Evolutionary conservation across 331 rosid species (phyloP), one percentile per base, ranked within the genome.

Genomic region (Acacia concinna): DNA sequence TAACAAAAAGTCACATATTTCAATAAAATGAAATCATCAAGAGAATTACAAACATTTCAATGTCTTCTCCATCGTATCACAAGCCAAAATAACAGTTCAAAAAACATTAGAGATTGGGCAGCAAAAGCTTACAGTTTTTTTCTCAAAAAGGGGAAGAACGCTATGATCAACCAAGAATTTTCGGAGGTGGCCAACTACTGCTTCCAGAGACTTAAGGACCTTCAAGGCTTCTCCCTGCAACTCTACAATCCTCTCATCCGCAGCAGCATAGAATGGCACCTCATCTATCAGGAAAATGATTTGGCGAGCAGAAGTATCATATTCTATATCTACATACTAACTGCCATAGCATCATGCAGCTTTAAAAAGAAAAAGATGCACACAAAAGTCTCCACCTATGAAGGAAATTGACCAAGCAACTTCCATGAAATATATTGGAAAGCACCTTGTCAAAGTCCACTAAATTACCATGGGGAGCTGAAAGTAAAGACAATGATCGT

Each of bases 121-220:
- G 52, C 68, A 17, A 60, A 49, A 65, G 59, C 98, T 92, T 89
- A 96, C 99, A 79, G 65, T 83, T 86, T 90, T 84, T 86, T 90
- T 96, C 86, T 93, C 98, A 89, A 91, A 96, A 28, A 91, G 88
- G 65, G 98, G 98, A 90, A 96, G 89, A 88, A 96, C 93, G 38
- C 92, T 90, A 68, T 83, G 99, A 82, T 96, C 99, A 60, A 96
- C 99, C 85, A 96, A 84, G 86, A 96, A 96, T 87, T 90, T 96
- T 86, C 99, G 86, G 66, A 96, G 83, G 84, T 91, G 99, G 49
- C 90, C 86, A 67, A 91, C 86, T 44, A 93, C 98, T 44, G 91
- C 88, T 90, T 93, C 99, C 30, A 96, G 81, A 75, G 93, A 98
- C 82, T 84, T 91, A 74, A 91, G 96, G 81, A 91, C 99, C 80